Evolutionary conservation across 2,329 filamentous ascomycete species (phyloP).

Genomic region (Aspergillus chevalieri): DNA sequence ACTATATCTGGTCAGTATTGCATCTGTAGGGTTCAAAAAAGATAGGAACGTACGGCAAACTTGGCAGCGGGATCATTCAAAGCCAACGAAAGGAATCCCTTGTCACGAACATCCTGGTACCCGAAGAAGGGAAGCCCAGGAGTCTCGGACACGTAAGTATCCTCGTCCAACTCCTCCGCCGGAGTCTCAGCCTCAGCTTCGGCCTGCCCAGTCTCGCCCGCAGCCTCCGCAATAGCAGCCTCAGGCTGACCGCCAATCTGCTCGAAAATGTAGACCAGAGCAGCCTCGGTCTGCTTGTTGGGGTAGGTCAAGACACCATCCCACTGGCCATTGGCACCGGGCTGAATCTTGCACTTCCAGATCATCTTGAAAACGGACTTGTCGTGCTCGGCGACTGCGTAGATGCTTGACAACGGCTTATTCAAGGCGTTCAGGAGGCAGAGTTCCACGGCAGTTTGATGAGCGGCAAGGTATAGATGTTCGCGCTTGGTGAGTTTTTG

Average conservation of each 20-base stretch:
- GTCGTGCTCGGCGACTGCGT: constrained; percentile 26
- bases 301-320: constrained; percentile 27
- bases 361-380: constrained; percentile 26
- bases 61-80: constrained; percentile 57
- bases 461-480: constrained; percentile 41
- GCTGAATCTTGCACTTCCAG: constrained; percentile 25
- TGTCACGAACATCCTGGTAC: constrained; percentile 29
- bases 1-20: constrained; percentile 43
- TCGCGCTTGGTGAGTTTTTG: constrained; percentile 29
- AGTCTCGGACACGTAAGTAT: constrained; percentile 16
- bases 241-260: constrained; percentile 23
- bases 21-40: background rate
- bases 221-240: constrained; percentile 3
- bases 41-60: constrained; percentile 60
- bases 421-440: constrained; percentile 44
- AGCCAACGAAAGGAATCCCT: constrained; percentile 53
- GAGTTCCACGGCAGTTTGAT: constrained; percentile 53
- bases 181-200: constrained; percentile 7
- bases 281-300: constrained; percentile 22
- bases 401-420: constrained; percentile 30
- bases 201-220: constrained; percentile 1
- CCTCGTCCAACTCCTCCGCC: constrained; percentile 10
- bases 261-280: constrained; percentile 30
- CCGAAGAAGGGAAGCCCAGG: constrained; percentile 12
- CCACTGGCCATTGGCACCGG: constrained; percentile 17